A percentile compares a stretch with the other conserved stretches of the same genome.
Conservation (phyloP, 1,284 basidiomycete genomes). For the Cerrena zonata region DNA sequence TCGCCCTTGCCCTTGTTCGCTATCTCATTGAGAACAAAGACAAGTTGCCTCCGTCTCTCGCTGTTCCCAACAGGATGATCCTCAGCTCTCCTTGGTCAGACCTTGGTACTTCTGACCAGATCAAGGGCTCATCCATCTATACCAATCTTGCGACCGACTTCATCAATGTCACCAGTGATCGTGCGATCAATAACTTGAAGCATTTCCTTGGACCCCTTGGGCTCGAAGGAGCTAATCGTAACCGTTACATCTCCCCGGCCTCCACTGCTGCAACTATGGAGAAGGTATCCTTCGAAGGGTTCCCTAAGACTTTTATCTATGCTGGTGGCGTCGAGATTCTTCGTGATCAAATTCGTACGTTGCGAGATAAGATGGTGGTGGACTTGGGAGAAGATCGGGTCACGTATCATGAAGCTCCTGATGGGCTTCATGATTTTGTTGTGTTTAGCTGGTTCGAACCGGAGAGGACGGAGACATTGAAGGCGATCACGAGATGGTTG, state of each 20-base stretch:
- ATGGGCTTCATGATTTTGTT: constrained; percentile 21
- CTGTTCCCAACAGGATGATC: constrained; percentile 34
- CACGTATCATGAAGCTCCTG: constrained; percentile 43
- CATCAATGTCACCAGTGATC: constrained; percentile 25
- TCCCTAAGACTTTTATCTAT: constrained; percentile 51
- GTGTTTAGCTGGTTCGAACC: constrained; percentile 8
- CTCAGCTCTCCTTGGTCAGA: constrained; percentile 58
- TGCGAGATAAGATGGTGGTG: constrained; percentile 22
- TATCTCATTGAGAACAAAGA: constrained; percentile 22
- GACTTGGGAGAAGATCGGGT: constrained; percentile 47
- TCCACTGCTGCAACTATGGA: constrained; percentile 33
- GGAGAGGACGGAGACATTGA: constrained; percentile 10
- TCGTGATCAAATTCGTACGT: constrained; percentile 39
- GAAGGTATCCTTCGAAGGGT: constrained; percentile 40
- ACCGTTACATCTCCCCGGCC: constrained; percentile 53
- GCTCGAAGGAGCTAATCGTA: constrained; percentile 37
- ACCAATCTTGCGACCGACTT: constrained; percentile 38
- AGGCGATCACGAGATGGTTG: constrained; percentile 2
- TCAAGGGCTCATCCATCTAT: constrained; percentile 27
- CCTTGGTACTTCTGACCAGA: constrained; percentile 33
- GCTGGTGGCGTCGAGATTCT: constrained; percentile 50
- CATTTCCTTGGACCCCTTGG: constrained; percentile 9
- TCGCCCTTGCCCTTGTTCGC: constrained; percentile 36
- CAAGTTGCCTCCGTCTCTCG: constrained; percentile 7
- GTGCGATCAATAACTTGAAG: constrained; percentile 19